Evolutionary conservation across 805 yeast genomes (phyloP), one percentile per base, ranked within the genome.

Genomic region (Schizosaccharomyces lindneri): DNA sequence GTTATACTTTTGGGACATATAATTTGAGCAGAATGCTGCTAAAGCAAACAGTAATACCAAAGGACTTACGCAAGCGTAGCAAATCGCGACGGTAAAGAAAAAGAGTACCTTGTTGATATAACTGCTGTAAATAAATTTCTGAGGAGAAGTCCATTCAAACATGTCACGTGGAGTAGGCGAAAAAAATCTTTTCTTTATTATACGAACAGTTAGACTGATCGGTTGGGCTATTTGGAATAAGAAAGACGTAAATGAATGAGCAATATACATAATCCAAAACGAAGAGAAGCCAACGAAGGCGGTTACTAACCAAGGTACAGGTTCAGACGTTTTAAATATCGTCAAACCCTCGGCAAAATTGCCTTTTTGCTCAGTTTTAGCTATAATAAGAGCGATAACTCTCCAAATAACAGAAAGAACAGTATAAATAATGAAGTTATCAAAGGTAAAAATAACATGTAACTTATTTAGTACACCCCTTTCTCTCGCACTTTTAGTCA

Each of bases 231-330:
- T 63, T 59, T 68, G 70, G 3, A 71, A 61, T 27, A 70, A 63
- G 6, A 70, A 24, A 15, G 64, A 19, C 27, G 36, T 24, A 17
- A 27, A 46, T 17, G 64, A 15, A 68, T 71, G 66, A 21, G 73
- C 61, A 4, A 72, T 62, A 64, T 72, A 73, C 72, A 72, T 69
- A 32, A 73, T 73, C 76, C 76, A 73, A 65, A 73, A 73, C 7
- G 74, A 70, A 5, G 75, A 71, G 24, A 73, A 67, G 59, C 69
- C 68, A 55, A 73, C 69, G 48, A 73, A 68, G 5, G 75, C 24
- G 43, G n/a, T 24, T 17, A 43, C 63, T 31, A 46, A 29, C 59
- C 31, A 55, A 3, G 43, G 27, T 24, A 48, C 61, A 2, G 39
- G 36, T 43, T 32, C 61, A n/a, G n/a, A 59, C n/a, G 48, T 55